A percentile compares a stretch with the other conserved stretches of the same genome.
These are phyloP conservation scores for Penicillium sp. DNA, from an alignment of 2,329 filamentous ascomycete genomes.

Conservation along the genomic window DNA sequence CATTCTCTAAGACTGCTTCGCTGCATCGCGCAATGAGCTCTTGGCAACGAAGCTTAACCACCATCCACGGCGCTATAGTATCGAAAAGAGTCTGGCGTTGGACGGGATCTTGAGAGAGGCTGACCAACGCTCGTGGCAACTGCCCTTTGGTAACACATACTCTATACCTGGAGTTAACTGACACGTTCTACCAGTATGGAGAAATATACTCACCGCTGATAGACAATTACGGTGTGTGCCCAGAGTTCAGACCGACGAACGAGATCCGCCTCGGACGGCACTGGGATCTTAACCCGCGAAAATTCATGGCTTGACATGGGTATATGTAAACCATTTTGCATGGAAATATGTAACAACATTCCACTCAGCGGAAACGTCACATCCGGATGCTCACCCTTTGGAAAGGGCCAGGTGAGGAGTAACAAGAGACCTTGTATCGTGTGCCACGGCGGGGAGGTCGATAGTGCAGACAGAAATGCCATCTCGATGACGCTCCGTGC, in stretches of 20 bases:
- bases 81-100: constrained; percentile 40
- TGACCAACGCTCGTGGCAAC: constrained; percentile 36
- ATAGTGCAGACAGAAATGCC: constrained; percentile 39
- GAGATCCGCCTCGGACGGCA: constrained; percentile 40
- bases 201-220: constrained; percentile 37
- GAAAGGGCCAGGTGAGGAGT: constrained; percentile 47
- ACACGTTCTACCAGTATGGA: background rate
- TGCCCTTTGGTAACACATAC: constrained; percentile 45
- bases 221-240: constrained; percentile 45
- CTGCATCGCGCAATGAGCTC: constrained; percentile 43
- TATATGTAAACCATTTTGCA: constrained; percentile 49
- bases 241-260: constrained; percentile 44
- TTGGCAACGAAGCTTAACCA: constrained; percentile 44
- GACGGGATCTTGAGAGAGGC: constrained; percentile 41
- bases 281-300: constrained; percentile 36
- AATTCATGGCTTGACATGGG: constrained; percentile 50
- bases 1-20: constrained; percentile 42
- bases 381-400: constrained; percentile 40
- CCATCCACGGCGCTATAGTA: constrained; percentile 38
- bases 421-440: constrained; percentile 44
- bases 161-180: constrained; percentile 24
- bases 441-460: constrained; percentile 35
- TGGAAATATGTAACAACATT: constrained; percentile 46
- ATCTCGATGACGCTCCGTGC: constrained; percentile 40
- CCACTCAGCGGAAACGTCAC: constrained; percentile 42